Evolutionary conservation across 2,329 filamentous ascomycete species (phyloP).

Genomic region (Simplicillium aogashimaense): DNA sequence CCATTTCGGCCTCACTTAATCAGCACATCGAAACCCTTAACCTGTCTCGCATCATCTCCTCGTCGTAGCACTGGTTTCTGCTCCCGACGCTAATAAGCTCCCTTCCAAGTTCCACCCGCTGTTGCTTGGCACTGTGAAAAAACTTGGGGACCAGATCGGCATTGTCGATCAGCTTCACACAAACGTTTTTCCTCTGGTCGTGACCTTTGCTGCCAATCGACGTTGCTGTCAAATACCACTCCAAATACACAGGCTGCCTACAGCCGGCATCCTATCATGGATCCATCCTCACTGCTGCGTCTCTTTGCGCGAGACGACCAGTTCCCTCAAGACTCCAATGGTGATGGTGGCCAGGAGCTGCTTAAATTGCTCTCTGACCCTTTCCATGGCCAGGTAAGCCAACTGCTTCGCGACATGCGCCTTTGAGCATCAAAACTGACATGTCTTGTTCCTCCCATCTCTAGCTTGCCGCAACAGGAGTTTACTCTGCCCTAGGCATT

Average conservation of each 20-base stretch:
- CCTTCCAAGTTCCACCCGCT: not conserved
- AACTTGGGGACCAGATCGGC: conserved; percentile 6
- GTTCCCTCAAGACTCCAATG: not conserved
- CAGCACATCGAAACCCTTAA: not conserved
- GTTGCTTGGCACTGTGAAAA: not conserved
- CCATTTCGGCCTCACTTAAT: not conserved
- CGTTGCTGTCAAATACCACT: not conserved
- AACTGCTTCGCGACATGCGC: not conserved
- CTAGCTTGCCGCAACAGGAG: conserved; percentile 20
- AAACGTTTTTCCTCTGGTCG: not conserved
- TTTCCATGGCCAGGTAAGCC: conserved; percentile 34
- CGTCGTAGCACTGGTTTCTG: too few relatives aligned
- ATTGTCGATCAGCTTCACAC: conserved; percentile 2
- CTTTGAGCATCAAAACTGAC: too few relatives aligned
- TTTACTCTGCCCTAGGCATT: conserved; percentile 70
- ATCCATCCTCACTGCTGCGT: not conserved
- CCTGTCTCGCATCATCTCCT: conserved; percentile 1
- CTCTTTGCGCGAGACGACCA: not conserved
- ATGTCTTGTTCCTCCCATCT: conserved; percentile 1
- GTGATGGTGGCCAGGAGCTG: conserved; percentile 30
- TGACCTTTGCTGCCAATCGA: not conserved
- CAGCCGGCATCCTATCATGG: not conserved
- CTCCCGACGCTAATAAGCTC: not conserved
- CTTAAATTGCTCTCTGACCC: conserved; percentile 39
- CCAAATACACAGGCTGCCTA: not conserved